Percentiles rank a stretch among this genome's conserved stretches.
These are phyloP conservation scores for Akebia trifoliata DNA, from an alignment of 164 flowering plant genomes.

Conservation along the genomic window DNA sequence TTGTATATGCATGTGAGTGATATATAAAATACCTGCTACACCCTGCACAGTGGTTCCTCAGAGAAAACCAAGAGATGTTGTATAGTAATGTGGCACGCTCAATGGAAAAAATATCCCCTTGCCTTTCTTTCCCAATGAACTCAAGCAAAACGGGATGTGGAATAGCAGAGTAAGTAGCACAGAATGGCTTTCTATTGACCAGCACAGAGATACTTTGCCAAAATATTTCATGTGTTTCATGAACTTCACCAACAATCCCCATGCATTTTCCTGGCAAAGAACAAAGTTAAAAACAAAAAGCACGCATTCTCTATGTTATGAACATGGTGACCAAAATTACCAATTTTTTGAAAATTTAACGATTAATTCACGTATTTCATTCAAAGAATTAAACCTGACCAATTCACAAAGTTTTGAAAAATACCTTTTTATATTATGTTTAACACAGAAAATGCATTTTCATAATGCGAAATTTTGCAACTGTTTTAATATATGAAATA, in stretches of 20 bases:
- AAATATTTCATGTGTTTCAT: slow-evolving; percentile 49
- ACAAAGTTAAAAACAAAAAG: slow-evolving; percentile 1
- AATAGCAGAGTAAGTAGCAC: slow-evolving; percentile 15
- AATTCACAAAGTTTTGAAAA: no score
- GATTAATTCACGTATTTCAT: no score
- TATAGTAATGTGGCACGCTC: slow-evolving; percentile 72
- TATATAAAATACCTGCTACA: slow-evolving; percentile 52
- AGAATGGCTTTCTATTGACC: slow-evolving; percentile 29
- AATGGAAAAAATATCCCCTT: slow-evolving; percentile 44
- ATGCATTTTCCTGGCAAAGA: slow-evolving; percentile 56
- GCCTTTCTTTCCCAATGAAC: slow-evolving; percentile 39
- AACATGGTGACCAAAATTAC: no score
- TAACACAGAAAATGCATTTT: no score
- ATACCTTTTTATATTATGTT: no score
- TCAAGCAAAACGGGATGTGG: slow-evolving; percentile 31
- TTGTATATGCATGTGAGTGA: background rate
- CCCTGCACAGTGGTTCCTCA: slow-evolving; percentile 34
- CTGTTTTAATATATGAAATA: no score
- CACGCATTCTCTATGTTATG: no score
- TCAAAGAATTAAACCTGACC: no score
- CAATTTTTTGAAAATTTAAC: no score
- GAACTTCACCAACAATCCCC: slow-evolving; percentile 31
- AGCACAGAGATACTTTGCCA: slow-evolving; percentile 46
- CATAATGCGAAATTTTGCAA: no score
- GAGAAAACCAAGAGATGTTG: slow-evolving; percentile 50